Conservation (phyloP, 352 stramenopile species). For the Plasmopara viticola region DNA sequence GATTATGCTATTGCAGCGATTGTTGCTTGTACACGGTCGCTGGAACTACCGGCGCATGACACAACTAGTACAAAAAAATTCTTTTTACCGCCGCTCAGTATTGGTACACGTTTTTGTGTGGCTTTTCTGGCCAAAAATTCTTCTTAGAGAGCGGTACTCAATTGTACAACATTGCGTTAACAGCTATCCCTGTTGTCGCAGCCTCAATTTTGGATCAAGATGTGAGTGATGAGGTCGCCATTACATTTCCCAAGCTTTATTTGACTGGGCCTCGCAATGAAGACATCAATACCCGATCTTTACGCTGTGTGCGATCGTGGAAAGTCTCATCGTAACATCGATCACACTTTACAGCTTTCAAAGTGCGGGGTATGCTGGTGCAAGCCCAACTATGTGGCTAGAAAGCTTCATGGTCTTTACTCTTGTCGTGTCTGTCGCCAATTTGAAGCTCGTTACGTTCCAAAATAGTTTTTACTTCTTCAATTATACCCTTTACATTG, state of each 20-base stretch:
- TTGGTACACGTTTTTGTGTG: conserved; percentile 68
- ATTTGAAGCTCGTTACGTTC: conserved; percentile 72
- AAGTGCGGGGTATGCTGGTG: conserved; percentile 29
- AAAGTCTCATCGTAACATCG: conserved; percentile 69
- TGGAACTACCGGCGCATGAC: conserved; percentile 89
- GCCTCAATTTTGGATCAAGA: conserved; percentile 74
- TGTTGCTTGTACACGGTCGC: conserved; percentile 88
- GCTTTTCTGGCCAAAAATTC: conserved; percentile 80
- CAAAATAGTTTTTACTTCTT: conserved; percentile 70
- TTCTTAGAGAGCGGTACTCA: conserved; percentile 75
- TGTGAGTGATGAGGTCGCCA: conserved; percentile 50
- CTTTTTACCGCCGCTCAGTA: conserved; percentile 68
- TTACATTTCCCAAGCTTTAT: conserved; percentile 71
- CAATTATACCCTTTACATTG: conserved; percentile 60
- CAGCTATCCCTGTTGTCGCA: conserved; percentile 57
- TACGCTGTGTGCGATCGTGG: conserved; percentile 54
- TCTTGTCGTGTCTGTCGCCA: conserved; percentile 66
- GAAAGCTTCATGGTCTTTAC: conserved; percentile 78
- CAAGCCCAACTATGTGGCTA: conserved; percentile 63
- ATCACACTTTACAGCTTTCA: conserved; percentile 39
- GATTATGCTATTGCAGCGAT: conserved; percentile 91
- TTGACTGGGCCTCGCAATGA: conserved; percentile 48
- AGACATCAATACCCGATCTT: conserved; percentile 61
- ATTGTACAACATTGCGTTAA: conserved; percentile 76
- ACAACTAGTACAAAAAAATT: conserved; percentile 89